Conservation (phyloP, 2,329 filamentous ascomycete genomes). For the Phoma sp. region DNA sequence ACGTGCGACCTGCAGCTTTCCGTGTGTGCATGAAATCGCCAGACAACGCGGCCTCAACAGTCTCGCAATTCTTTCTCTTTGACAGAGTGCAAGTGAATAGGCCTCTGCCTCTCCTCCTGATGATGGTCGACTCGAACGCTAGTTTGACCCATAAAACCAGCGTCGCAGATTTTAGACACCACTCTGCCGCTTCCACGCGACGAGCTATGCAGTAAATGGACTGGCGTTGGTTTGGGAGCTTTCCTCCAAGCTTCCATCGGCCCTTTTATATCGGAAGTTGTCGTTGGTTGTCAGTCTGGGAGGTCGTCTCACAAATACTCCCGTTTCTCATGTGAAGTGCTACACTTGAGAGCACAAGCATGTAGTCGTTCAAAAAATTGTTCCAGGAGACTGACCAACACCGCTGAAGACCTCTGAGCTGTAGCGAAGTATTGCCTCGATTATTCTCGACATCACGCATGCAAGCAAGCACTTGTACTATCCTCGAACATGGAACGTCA, state of each 20-base stretch:
- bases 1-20: slow-evolving; percentile 15
- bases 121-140: slow-evolving; percentile 9
- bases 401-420: not conserved
- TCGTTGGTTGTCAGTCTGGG: slow-evolving; percentile 5
- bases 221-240: slow-evolving; percentile 9
- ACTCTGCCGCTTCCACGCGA: slow-evolving; percentile 48
- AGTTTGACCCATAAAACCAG: slow-evolving; percentile 28
- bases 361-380: not conserved
- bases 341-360: not conserved
- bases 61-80: slow-evolving; percentile 7
- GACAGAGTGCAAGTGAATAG: slow-evolving; percentile 8
- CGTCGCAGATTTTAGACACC: slow-evolving; percentile 32
- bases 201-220: slow-evolving; percentile 26
- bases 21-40: not conserved
- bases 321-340: not conserved
- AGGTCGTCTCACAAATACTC: not conserved
- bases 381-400: not conserved
- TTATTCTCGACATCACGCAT: not conserved
- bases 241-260: slow-evolving; percentile 31
- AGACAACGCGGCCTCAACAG: slow-evolving; percentile 2
- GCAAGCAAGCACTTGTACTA: slow-evolving; percentile 3
- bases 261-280: slow-evolving; percentile 20
- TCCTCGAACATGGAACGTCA: slow-evolving; percentile 19
- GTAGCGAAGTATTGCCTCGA: not conserved
- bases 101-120: no score